Percentiles rank a stretch among this genome's conserved stretches.
Conservation (phyloP, 1,284 basidiomycete species). For the Sphaerobolus stellatus region DNA sequence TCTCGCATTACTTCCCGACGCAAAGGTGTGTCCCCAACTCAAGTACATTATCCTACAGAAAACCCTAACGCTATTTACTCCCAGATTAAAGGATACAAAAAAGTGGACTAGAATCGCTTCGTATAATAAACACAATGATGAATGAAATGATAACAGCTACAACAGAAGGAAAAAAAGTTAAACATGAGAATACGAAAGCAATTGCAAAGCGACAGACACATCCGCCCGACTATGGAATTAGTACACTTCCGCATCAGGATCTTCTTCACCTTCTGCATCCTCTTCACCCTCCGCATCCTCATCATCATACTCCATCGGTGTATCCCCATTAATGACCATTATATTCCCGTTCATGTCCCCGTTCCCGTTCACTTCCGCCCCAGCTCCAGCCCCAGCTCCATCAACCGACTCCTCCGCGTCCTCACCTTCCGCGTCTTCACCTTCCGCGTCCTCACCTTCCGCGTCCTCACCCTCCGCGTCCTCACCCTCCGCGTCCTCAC, state of each 20-base stretch:
- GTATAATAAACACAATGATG: slow-evolving; percentile 1
- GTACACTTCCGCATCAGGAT: slow-evolving; percentile 28
- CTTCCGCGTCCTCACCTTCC: no score
- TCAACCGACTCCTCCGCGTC: no score
- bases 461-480: no score
- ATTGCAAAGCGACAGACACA: slow-evolving; percentile 7
- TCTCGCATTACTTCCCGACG: slow-evolving; percentile 76
- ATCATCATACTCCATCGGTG: slow-evolving; percentile 4
- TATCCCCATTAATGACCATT: slow-evolving; percentile 8
- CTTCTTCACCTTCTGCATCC: slow-evolving; percentile 27
- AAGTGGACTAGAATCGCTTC: slow-evolving; percentile 35
- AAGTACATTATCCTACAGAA: neutral
- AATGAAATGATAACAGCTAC: slow-evolving; percentile 1
- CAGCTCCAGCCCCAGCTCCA: no score
- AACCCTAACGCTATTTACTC: neutral
- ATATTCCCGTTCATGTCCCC: slow-evolving; percentile 1
- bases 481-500: no score
- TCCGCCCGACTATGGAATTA: neutral
- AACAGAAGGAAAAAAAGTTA: no score
- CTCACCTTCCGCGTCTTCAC: no score
- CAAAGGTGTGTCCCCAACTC: slow-evolving; percentile 57
- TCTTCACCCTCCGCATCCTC: slow-evolving; percentile 18
- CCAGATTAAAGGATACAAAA: slow-evolving; percentile 57
- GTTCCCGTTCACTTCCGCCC: no score
- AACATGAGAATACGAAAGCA: neutral